Evolutionary conservation across 306 rosid genomes (phyloP).

Genomic region (Heteromeles arbutifolia): DNA sequence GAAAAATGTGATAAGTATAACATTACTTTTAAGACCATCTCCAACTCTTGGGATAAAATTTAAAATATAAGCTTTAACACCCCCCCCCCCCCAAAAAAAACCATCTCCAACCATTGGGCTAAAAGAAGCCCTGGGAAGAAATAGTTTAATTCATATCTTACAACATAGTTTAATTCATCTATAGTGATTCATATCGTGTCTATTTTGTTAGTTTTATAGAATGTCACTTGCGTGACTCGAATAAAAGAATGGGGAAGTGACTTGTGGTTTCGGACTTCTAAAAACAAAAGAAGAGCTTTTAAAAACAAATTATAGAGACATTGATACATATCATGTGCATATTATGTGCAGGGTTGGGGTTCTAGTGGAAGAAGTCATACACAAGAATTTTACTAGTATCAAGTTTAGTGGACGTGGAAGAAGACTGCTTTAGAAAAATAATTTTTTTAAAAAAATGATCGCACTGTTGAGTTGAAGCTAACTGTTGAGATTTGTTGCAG

Average conservation of each 20-base stretch:
- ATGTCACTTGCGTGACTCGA: slow-evolving; percentile 39
- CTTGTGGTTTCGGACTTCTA: slow-evolving; percentile 63
- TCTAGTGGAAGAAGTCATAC: slow-evolving; percentile 82
- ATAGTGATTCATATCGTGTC: slow-evolving; percentile 17
- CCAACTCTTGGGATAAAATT: no score
- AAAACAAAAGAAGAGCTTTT: slow-evolving; percentile 69
- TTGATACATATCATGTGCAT: slow-evolving; percentile 63
- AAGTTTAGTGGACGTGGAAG: slow-evolving; percentile 88
- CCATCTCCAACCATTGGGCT: no score
- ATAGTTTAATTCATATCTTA: not conserved
- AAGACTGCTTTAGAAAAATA: slow-evolving; percentile 75
- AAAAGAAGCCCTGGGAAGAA: no score
- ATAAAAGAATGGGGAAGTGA: slow-evolving; percentile 59
- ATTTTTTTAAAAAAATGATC: slow-evolving; percentile 66
- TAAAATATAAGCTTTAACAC: no score
- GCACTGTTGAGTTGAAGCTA: slow-evolving; percentile 48
- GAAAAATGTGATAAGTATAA: no score
- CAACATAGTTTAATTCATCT: slow-evolving; percentile 11
- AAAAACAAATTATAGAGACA: slow-evolving; percentile 51
- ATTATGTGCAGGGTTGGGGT: slow-evolving; percentile 96
- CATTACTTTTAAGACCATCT: no score
- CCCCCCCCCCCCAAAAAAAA: no score
- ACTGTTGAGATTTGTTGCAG: slow-evolving; percentile 86
- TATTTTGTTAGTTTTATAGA: slow-evolving; percentile 23
- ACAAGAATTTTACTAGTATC: slow-evolving; percentile 73